Base-by-base conservation (phyloP, 495 filamentous ascomycete species). In the Mytilinidion resinicola region DNA sequence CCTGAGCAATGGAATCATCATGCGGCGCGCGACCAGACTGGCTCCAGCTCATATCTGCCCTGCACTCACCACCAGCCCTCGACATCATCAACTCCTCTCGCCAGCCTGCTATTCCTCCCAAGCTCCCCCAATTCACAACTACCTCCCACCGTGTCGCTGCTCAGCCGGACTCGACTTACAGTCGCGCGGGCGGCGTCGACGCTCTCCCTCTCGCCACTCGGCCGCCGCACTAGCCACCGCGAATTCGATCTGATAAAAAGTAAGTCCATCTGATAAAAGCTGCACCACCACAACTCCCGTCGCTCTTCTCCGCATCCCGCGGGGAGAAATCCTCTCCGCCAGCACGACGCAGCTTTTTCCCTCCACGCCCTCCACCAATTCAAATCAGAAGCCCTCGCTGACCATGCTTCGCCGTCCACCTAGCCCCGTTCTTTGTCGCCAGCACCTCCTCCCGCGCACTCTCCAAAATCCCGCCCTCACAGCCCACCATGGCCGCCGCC, bases 261-360 rank as follows among this genome's bases (percentile, higher is more conserved):
- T 63, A 44, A 58, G 46, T 30, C 61, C 61, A 63, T 60, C 57
- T 60, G 56, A 64, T 64, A 53, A 58, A 10, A 19, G 3, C 57
- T n/a, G 14, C 9, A 56, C 59, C 51, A n/a, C 48, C 48, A 65
- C 53, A 55, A 59, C 15, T 21, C 20, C 20, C 36, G 41, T 50
- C 33, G 50, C 35, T 3, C 51, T 57, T 56, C 54, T 61, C 62
- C 57, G 62, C 57, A 41, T 57, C 30, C 57, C 62, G 62, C 25
- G 53, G 41, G 34, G 34, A 36, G 47, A 37, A 21, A 59, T 56
- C 37, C 50, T 43, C 14, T 21, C 17, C 21, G 37, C 7, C 46
- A 11, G 49, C 17, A 25, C n/a, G 12, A 17, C 21, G 25, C 37
- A 21, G 48, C 30, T 15, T 39, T 10, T 10, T 30, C 25, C 25